phyloP scores from a whole-genome alignment of 805 yeast genomes.

The Citeromyces matritensis region DNA sequence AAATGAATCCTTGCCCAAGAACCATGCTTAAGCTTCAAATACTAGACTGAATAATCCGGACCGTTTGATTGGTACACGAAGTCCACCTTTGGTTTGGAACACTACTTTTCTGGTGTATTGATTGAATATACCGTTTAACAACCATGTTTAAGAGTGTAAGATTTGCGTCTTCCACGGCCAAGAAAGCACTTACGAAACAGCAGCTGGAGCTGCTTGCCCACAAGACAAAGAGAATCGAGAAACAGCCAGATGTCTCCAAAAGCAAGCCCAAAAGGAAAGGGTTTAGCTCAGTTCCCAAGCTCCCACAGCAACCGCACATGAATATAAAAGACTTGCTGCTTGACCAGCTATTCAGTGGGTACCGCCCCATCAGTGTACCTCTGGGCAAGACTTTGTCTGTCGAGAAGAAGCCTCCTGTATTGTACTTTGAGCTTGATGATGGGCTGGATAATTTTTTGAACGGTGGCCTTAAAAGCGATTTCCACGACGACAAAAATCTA shows the following conservation, averaged over 20 bases:
- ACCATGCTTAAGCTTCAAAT: not conserved
- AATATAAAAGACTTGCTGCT: slow-evolving; percentile 16
- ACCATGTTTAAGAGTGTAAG: not conserved
- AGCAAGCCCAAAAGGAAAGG: slow-evolving; percentile 9
- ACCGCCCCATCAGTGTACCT: slow-evolving; percentile 18
- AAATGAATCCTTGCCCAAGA: slow-evolving; percentile 5
- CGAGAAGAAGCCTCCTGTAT: slow-evolving; percentile 9
- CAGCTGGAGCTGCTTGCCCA: slow-evolving; percentile 1
- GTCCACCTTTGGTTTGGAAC: not conserved
- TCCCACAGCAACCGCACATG: slow-evolving; percentile 15
- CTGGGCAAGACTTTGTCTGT: slow-evolving; percentile 11
- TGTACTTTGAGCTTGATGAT: slow-evolving; percentile 18
- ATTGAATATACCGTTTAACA: not conserved
- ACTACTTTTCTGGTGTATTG: not conserved
- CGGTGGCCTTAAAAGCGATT: slow-evolving; percentile 9
- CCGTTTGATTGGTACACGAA: not conserved
- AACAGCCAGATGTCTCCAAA: not conserved
- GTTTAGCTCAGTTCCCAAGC: slow-evolving; percentile 16
- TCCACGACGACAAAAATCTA: slow-evolving; percentile 7
- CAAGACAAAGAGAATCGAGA: slow-evolving; percentile 1
- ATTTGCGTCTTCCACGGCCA: slow-evolving; percentile 1
- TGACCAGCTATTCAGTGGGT: slow-evolving; percentile 18
- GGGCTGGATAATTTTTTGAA: too few relatives aligned
- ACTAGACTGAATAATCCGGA: not conserved
- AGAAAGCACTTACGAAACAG: not conserved